Evolutionary conservation across 148 eudicot genomes (phyloP).

Genomic region (Vaccinium vitisidaea): DNA sequence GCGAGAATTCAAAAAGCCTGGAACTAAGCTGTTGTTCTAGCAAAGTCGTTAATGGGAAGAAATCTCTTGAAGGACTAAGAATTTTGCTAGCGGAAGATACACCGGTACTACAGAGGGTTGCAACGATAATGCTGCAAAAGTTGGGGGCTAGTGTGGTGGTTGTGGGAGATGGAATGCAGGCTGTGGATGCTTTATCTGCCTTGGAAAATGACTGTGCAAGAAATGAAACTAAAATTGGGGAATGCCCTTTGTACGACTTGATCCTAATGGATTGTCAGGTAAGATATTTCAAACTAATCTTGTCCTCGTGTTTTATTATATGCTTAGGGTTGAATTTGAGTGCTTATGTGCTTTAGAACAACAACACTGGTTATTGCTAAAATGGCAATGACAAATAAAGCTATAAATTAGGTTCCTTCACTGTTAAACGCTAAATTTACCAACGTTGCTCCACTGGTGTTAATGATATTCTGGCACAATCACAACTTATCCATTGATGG

Average conservation of each 20-base stretch:
- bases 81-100: slow-evolving; percentile 94
- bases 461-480: background rate
- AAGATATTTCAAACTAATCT: slow-evolving; percentile 11
- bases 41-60: slow-evolving; percentile 38
- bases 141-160: slow-evolving; percentile 76
- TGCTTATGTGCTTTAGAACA: background rate
- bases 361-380: background rate
- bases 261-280: slow-evolving; percentile 98
- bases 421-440: background rate
- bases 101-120: slow-evolving; percentile 88
- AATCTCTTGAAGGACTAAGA: slow-evolving; percentile 56
- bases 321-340: background rate
- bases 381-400: background rate
- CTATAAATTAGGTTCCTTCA: background rate
- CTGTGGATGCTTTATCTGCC: slow-evolving; percentile 61
- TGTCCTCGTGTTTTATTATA: background rate
- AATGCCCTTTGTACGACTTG: slow-evolving; percentile 51
- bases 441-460: background rate
- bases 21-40: slow-evolving; percentile 21
- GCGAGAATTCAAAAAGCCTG: slow-evolving; percentile 12
- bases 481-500: background rate
- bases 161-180: slow-evolving; percentile 90
- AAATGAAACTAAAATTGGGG: slow-evolving; percentile 18
- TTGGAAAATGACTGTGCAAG: slow-evolving; percentile 25
- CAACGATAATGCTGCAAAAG: slow-evolving; percentile 90